phyloP scores from a whole-genome alignment of 192 early-diverging fungal genomes.

The Entophlyctis helioformis region DNA sequence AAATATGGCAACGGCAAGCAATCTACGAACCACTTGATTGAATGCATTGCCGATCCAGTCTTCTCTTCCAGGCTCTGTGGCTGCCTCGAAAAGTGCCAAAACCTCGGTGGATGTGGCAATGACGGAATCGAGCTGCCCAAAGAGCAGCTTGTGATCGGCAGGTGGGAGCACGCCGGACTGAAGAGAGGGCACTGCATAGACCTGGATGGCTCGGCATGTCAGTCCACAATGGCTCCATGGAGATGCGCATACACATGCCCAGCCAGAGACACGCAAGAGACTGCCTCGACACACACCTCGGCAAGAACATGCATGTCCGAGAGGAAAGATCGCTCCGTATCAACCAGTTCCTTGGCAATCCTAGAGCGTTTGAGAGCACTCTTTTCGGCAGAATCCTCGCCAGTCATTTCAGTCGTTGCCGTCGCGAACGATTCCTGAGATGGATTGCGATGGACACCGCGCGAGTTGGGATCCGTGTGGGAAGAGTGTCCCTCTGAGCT shows the following conservation, averaged over 20 bases:
- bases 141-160: constrained; percentile 58
- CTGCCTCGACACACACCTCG: constrained; percentile 29
- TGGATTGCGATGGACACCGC: not conserved
- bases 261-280: not conserved
- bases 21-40: constrained; percentile 6
- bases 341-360: constrained; percentile 63
- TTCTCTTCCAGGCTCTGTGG: constrained; percentile 28
- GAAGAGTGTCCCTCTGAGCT: not conserved
- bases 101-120: constrained; percentile 55
- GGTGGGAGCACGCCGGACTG: constrained; percentile 29
- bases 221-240: not conserved
- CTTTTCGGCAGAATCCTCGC: not conserved
- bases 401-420: not conserved
- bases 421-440: constrained; percentile 1
- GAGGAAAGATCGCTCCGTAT: constrained; percentile 62
- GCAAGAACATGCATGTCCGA: constrained; percentile 65
- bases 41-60: constrained; percentile 41
- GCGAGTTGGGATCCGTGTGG: not conserved
- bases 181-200: constrained; percentile 45
- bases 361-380: constrained; percentile 44
- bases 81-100: constrained; percentile 48
- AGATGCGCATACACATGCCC: not conserved
- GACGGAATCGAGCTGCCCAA: constrained; percentile 67
- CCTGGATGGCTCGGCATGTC: not conserved
- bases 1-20: not conserved